Conservation (phyloP, 1,284 basidiomycete genomes). For the Ustilago esculenta region DNA sequence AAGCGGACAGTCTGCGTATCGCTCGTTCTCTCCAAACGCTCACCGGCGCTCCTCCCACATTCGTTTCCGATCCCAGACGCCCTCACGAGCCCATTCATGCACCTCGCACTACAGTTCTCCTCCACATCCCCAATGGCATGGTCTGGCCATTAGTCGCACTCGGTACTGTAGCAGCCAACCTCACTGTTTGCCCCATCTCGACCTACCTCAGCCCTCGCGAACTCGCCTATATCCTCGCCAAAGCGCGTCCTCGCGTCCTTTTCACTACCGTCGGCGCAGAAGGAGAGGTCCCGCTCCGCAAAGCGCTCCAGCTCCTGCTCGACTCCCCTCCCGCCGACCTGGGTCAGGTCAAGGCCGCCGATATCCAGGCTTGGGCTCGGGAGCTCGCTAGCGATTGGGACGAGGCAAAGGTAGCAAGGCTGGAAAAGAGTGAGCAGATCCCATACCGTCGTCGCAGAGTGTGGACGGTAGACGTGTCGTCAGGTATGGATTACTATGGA, state of each 20-base stretch:
- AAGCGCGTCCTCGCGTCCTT: constrained; percentile 65
- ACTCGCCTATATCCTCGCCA: constrained; percentile 66
- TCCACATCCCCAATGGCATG: constrained; percentile 68
- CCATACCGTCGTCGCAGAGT: constrained; percentile 31
- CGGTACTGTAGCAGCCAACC: constrained; percentile 57
- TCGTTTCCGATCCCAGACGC: constrained; percentile 10
- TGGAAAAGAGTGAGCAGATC: constrained; percentile 38
- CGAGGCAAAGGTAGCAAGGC: constrained; percentile 21
- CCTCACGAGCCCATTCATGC: constrained; percentile 48
- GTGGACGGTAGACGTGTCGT: constrained; percentile 48
- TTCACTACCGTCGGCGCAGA: constrained; percentile 60
- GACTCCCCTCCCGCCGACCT: constrained; percentile 40
- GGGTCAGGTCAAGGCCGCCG: constrained; percentile 22
- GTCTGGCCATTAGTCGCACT: constrained; percentile 65
- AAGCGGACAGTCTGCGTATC: constrained; percentile 46
- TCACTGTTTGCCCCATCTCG: constrained; percentile 66
- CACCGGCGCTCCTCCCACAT: constrained; percentile 24
- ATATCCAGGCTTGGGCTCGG: constrained; percentile 37
- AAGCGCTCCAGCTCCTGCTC: constrained; percentile 47
- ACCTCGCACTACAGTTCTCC: constrained; percentile 61
- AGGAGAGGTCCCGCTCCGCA: constrained; percentile 53
- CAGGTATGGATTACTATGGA: constrained; percentile 52
- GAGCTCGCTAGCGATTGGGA: constrained; percentile 52
- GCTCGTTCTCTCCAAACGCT: constrained; percentile 43
- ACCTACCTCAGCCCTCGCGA: constrained; percentile 66